Percentiles rank a stretch among this genome's conserved stretches.
Evolutionary conservation across 306 rosid genomes (phyloP).

Genomic region (Sindora glabra): DNA sequence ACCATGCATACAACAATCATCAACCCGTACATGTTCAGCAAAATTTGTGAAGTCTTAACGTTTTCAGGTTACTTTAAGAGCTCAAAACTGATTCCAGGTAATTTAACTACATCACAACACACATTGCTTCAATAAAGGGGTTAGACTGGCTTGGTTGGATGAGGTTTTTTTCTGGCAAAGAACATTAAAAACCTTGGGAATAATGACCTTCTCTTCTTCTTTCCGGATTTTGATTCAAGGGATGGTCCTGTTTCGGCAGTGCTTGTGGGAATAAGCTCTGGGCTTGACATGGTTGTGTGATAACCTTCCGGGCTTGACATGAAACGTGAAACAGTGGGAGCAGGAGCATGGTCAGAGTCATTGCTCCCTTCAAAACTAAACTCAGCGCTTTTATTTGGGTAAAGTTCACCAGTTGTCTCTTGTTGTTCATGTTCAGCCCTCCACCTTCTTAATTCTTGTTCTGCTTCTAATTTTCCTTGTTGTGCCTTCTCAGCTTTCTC

Average conservation of each 20-base stretch:
- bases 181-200: slow-evolving; percentile 88
- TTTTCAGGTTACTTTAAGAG: slow-evolving; percentile 35
- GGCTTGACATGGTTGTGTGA: slow-evolving; percentile 34
- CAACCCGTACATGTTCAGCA: slow-evolving; percentile 22
- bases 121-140: slow-evolving; percentile 8
- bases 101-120: slow-evolving; percentile 21
- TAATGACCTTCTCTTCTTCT: slow-evolving; percentile 68
- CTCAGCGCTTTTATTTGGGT: slow-evolving; percentile 56
- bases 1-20: slow-evolving; percentile 39
- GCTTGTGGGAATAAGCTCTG: slow-evolving; percentile 24
- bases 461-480: slow-evolving; percentile 94
- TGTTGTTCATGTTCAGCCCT: slow-evolving; percentile 84
- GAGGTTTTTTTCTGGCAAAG: slow-evolving; percentile 58
- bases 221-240: slow-evolving; percentile 49
- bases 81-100: slow-evolving; percentile 14
- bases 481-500: slow-evolving; percentile 92
- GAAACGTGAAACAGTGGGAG: too few species aligned
- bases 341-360: slow-evolving; percentile 27
- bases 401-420: slow-evolving; percentile 56
- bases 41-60: slow-evolving; percentile 14
- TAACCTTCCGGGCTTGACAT: slow-evolving; percentile 46
- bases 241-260: slow-evolving; percentile 35
- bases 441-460: slow-evolving; percentile 93
- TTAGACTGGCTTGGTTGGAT: slow-evolving; percentile 41
- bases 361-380: slow-evolving; percentile 56